Conservation (phyloP, 495 filamentous ascomycete species). For the Hypoxylon fuscum region DNA sequence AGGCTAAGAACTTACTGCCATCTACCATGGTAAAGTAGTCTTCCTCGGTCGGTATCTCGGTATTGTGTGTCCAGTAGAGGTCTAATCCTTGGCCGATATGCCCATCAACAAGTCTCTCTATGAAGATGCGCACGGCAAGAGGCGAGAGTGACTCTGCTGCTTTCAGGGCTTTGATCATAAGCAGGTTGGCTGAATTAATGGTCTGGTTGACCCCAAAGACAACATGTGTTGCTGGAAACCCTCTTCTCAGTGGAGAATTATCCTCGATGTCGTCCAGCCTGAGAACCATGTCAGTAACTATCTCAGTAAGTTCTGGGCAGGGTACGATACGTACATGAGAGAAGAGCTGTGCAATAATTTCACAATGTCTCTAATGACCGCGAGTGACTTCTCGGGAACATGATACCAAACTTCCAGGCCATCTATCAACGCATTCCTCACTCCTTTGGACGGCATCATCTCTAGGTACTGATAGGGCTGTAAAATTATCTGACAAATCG, state of each 20-base stretch:
- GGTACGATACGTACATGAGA: conserved; percentile 24
- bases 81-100: conserved; percentile 52
- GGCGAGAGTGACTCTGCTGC: conserved; percentile 22
- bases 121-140: conserved; percentile 20
- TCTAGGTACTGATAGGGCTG: conserved; percentile 15
- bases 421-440: conserved; percentile 40
- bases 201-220: conserved; percentile 53
- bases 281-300: background rate
- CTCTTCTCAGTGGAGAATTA: conserved; percentile 49
- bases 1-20: conserved; percentile 19
- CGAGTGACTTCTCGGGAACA: conserved; percentile 19
- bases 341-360: conserved; percentile 34
- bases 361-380: conserved; percentile 26
- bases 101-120: conserved; percentile 31
- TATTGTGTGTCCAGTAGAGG: conserved; percentile 48
- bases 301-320: no score
- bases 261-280: conserved; percentile 55
- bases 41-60: conserved; percentile 40
- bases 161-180: conserved; percentile 53
- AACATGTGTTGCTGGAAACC: conserved; percentile 48
- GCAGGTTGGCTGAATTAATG: conserved; percentile 62
- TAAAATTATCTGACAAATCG: conserved; percentile 6
- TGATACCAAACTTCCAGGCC: conserved; percentile 37
- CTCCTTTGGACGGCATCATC: conserved; percentile 34
- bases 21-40: conserved; percentile 53